Evolutionary conservation across 2,329 filamentous ascomycete genomes (phyloP).

Genomic region (Aureobasidium sp.): DNA sequence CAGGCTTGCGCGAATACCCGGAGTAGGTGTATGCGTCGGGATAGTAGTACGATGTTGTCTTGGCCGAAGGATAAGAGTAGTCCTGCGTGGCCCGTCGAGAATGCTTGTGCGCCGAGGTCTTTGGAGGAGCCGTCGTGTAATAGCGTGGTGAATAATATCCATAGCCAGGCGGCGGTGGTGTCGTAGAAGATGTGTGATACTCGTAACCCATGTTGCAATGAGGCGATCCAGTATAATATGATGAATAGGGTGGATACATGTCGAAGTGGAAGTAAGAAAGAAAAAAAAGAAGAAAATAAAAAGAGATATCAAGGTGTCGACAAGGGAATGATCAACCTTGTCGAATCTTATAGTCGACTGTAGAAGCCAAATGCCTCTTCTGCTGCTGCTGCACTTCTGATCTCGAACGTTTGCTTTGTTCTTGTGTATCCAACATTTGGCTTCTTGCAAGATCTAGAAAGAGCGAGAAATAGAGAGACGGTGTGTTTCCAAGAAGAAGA

Average conservation of each 20-base stretch:
- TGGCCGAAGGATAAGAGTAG: conserved; percentile 31
- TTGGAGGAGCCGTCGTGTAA: conserved; percentile 41
- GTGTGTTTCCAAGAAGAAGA: background rate
- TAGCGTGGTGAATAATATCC: conserved; percentile 49
- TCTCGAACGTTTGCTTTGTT: conserved; percentile 3
- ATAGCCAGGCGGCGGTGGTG: conserved; percentile 37
- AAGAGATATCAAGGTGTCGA: background rate
- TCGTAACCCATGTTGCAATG: conserved; percentile 43
- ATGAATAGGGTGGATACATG: conserved; percentile 11
- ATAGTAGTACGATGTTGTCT: conserved; percentile 31
- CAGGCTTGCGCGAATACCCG: conserved; percentile 46
- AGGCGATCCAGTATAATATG: conserved; percentile 28
- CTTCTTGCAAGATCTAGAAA: conserved; percentile 9
- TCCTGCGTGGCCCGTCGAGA: conserved; percentile 50
- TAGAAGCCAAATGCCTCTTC: background rate
- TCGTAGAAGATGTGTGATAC: conserved; percentile 44
- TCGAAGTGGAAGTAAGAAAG: background rate
- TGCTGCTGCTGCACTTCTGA: background rate
- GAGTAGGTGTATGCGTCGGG: conserved; percentile 31
- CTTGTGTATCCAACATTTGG: conserved; percentile 13
- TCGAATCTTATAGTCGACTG: background rate
- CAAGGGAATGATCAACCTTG: background rate
- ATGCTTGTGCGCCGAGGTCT: conserved; percentile 45
- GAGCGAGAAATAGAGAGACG: background rate
- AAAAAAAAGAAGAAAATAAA: background rate